Evolutionary conservation across 805 yeast species (phyloP), one percentile per base, ranked within the genome.

Genomic region (Cyberlindnera mississippiensis): DNA sequence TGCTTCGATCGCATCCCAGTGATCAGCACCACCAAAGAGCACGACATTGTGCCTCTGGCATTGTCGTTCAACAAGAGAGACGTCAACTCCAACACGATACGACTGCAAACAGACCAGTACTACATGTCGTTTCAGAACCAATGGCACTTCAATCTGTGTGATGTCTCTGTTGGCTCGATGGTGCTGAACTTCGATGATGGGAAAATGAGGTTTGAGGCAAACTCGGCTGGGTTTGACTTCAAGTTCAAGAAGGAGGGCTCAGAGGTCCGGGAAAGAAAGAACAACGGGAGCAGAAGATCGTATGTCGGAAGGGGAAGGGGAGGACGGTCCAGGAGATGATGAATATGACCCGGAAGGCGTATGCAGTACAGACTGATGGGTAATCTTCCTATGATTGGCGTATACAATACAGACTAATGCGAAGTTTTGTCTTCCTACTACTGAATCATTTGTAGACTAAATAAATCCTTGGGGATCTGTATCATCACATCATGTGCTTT

Each of bases 71-170:
- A 63, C 40, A 65, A 66, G 35, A 55, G 67, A 40, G 72, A 64
- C 41, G 54, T 62, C 33, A 71, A 68, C 49, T 68, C 70, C 24
- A 64, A 62, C 35, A 65, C 72, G n/a, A 53, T 63, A 18, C 65
- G 74, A 56, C 68, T 67, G 44, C 69, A 77, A 42, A 80, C 80
- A 57, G 87, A 82, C 53, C 63, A 73, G 30, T 77, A 80, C 50
- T 76, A 78, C 56, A 68, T 75, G 13, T 78, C 88, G 1, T 83
- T 80, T 61, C 81, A 80, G 55, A 80, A 80, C 53, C 69, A 81
- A 43, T 85, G 95, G 95, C 87, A 85, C 59, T 80, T 80, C 59
- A 82, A 82, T 52, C 64, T 85, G 34, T 76, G 88, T 52, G 91
- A 84, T 56, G 71, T 70, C 22, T 60, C 67, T 18, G 63, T 68